Base-by-base conservation (phyloP, 768 basidiomycete species). In the Rhizopogon rudus region DNA sequence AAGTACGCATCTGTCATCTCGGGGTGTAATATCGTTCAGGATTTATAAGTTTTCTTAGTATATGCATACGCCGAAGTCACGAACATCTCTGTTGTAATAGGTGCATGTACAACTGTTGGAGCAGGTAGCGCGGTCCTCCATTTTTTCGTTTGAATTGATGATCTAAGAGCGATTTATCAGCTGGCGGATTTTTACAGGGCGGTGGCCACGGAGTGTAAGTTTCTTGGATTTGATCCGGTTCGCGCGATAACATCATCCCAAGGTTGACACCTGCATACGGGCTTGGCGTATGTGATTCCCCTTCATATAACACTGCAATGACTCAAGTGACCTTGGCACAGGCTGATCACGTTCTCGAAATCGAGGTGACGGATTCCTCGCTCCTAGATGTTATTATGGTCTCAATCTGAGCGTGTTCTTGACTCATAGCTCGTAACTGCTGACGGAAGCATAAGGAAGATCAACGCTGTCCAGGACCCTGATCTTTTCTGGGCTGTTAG, bases 401-500 rank as follows among this genome's bases (percentile, higher is more conserved):
- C 17, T 28, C 29, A 3, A 45, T 53, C 52, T 42, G 17, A 39
- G 6, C 14, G 12, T 16, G 40, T 16, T 2, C 9, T 41, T 35
- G 14, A 37, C 25, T 25, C 25, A 46, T 67, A 66, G 6, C 57
- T 80, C 9, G 75, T 82, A 5, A 76, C 70, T 12, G 67, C 78
- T 1, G 63, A 71, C 40, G 80, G 79, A 2, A 53, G 68, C 5
- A 60, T 72, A 33, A 63, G 75, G 48, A 71, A 61, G 0, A 76
- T 65, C 17, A 83, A 81, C 55, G 61, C 65, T 3, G 67, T 69
- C 54, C 67, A 71, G 40, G 70, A 81, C 60, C 8, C 67, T 3
- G 78, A 82, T 54, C 68, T 83, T 5, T 82, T 80, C 64, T 82
- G 78, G 77, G 82, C 81, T 1, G 60, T 81, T 22, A 69, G 80